Percentiles rank a stretch among this genome's conserved stretches.
Conservation (phyloP, 208 protist genomes). For the Crithidia expoeki region DNA sequence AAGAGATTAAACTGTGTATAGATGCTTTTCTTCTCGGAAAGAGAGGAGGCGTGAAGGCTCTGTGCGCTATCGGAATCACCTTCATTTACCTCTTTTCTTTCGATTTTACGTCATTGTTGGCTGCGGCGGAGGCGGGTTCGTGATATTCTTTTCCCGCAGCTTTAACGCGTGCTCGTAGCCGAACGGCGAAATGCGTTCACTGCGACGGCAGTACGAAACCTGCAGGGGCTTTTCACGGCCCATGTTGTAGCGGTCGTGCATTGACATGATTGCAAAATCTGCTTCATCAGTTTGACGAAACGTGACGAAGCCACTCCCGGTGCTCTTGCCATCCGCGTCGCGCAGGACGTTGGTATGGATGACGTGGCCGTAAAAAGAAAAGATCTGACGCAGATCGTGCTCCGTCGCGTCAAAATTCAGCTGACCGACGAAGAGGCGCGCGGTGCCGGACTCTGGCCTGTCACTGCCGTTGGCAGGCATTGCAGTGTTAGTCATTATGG, state of each 20-base stretch:
- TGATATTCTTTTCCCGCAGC: slow-evolving; percentile 62
- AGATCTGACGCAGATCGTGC: slow-evolving; percentile 64
- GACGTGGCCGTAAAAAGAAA: slow-evolving; percentile 77
- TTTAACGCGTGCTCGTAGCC: slow-evolving; percentile 64
- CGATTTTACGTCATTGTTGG: slow-evolving; percentile 12
- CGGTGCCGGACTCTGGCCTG: slow-evolving; percentile 25
- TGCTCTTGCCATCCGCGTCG: slow-evolving; percentile 57
- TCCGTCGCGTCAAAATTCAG: slow-evolving; percentile 77
- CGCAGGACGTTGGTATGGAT: slow-evolving; percentile 76
- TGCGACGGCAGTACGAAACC: slow-evolving; percentile 74
- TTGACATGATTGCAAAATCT: slow-evolving; percentile 68
- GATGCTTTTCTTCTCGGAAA: too few species aligned
- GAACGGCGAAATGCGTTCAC: slow-evolving; percentile 64
- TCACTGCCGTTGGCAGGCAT: slow-evolving; percentile 20
- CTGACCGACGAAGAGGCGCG: slow-evolving; percentile 75
- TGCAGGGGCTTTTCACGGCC: slow-evolving; percentile 78
- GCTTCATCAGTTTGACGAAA: slow-evolving; percentile 73
- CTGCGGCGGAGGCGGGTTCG: slow-evolving; percentile 62
- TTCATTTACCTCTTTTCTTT: slow-evolving; percentile 4
- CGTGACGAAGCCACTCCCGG: slow-evolving; percentile 70
- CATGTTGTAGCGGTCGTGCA: slow-evolving; percentile 79
- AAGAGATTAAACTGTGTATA: too few species aligned
- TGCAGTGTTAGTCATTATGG: slow-evolving; percentile 3
- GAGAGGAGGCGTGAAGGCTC: too few species aligned
- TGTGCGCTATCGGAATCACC: too few species aligned